Evolutionary conservation across 768 basidiomycete species (phyloP), one percentile per base, ranked within the genome.

Genomic region (Flagelloscypha sp.): DNA sequence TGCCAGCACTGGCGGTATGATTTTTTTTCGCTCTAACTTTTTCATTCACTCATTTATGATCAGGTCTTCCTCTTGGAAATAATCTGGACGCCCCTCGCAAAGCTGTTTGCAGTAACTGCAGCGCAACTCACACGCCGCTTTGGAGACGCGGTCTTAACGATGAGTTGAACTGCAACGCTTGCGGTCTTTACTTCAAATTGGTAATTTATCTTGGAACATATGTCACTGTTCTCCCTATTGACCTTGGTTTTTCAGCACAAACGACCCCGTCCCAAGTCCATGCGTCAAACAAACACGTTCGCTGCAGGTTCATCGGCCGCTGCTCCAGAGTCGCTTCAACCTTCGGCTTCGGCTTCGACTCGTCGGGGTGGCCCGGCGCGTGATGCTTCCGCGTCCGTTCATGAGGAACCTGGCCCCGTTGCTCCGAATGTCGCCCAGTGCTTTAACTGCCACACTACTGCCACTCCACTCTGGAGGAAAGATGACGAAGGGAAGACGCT

Each of bases 401-500:
- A 20, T 11, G 32, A 19, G 15, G 20, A 21, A 21, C 15, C 32
- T 33, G 12, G 32, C 13, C 20, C 32, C 16, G 24, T 33, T 17
- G 13, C 15, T 56, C 40, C 33, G 10, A 45, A 44, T 36, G 55
- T 67, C 70, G 86, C 85, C 3, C 84, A 87, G 65, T 90, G 86
- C 62, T 86, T 80, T 59, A 89, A 88, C 50, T 89, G 86, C 62
- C 82, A 87, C 50, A 89, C 87, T 16, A 88, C 84, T 3, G 84
- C 85, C 10, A 88, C 86, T 5, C 87, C 87, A 9, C 72, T 89
- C 25, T 89, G 86, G 86, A 72, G 86, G 43, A 89, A 89, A 58
- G 87, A 89, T 47, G 85, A 88, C 47, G 87, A 88, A 58, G 86
- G 86, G 36, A 85, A 85, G 65, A 89, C 86, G 0, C 84, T 89